These are phyloP conservation scores for Plenodomus tracheiphilus DNA, from an alignment of 2,329 filamentous ascomycete species.

Conservation along the genomic window DNA sequence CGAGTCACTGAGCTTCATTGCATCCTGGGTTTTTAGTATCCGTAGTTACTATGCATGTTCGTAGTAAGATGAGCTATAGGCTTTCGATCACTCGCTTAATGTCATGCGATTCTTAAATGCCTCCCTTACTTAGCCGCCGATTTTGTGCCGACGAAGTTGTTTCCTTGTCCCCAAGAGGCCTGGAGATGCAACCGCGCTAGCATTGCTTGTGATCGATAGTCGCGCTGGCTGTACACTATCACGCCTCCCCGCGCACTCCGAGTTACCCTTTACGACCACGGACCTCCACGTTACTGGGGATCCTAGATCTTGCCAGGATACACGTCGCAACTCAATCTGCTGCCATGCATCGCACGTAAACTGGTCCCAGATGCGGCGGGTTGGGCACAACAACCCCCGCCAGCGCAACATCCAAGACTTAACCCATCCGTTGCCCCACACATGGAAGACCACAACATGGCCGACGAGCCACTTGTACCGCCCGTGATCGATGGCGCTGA, in stretches of 20 bases:
- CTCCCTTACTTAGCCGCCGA: too few species aligned
- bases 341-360: slow-evolving; percentile 27
- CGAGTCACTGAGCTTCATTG: not conserved
- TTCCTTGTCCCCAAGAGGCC: too few species aligned
- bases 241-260: slow-evolving; percentile 12
- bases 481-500: slow-evolving; percentile 44
- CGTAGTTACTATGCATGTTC: not conserved
- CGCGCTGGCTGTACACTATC: slow-evolving; percentile 6
- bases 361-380: slow-evolving; percentile 27
- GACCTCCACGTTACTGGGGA: not conserved
- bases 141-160: too few species aligned
- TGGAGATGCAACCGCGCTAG: not conserved
- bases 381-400: slow-evolving; percentile 17
- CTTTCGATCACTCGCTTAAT: too few species aligned
- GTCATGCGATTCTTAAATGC: too few species aligned
- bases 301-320: not conserved
- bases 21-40: not conserved
- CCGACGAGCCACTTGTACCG: slow-evolving; percentile 37
- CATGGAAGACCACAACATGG: slow-evolving; percentile 32
- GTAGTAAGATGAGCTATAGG: too few species aligned
- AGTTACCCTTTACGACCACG: slow-evolving; percentile 8
- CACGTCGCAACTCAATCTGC: not conserved
- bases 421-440: slow-evolving; percentile 14
- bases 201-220: slow-evolving; percentile 13
- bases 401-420: slow-evolving; percentile 13